These are phyloP conservation scores for Pseudogymnoascus sp. DNA, from an alignment of 2,329 filamentous ascomycete genomes.

Conservation along the genomic window DNA sequence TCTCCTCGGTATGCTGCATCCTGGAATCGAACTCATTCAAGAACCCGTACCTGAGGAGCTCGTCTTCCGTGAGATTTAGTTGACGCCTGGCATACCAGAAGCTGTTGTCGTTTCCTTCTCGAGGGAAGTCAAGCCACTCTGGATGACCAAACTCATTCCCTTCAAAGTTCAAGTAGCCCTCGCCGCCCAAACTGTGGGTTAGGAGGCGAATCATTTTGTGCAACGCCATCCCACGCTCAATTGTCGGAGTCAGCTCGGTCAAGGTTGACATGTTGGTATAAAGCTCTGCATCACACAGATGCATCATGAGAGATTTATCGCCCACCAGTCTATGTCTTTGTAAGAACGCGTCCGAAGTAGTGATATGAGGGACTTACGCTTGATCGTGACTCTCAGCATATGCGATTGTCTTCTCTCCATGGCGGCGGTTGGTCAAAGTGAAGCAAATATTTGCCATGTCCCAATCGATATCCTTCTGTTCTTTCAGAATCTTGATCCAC, in stretches of 20 bases:
- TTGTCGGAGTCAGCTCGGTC: slow-evolving; percentile 73
- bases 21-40: slow-evolving; percentile 87
- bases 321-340: slow-evolving; percentile 68
- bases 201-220: slow-evolving; percentile 97
- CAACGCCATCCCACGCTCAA: slow-evolving; percentile 81
- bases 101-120: slow-evolving; percentile 83
- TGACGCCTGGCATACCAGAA: slow-evolving; percentile 93
- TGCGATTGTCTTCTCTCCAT: slow-evolving; percentile 96
- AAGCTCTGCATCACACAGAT: slow-evolving; percentile 92
- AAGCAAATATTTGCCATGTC: slow-evolving; percentile 77
- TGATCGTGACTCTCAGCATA: slow-evolving; percentile 97
- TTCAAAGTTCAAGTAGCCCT: slow-evolving; percentile 97
- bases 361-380: slow-evolving; percentile 57
- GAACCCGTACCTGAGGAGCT: slow-evolving; percentile 76
- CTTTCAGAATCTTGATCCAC: slow-evolving; percentile 98
- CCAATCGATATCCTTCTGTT: slow-evolving; percentile 79
- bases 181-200: slow-evolving; percentile 83
- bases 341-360: slow-evolving; percentile 11
- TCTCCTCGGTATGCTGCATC: slow-evolving; percentile 82
- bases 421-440: slow-evolving; percentile 83
- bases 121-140: slow-evolving; percentile 97
- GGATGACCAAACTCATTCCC: slow-evolving; percentile 98
- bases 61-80: slow-evolving; percentile 83
- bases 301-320: slow-evolving; percentile 96
- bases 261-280: slow-evolving; percentile 95